Conservation (phyloP, 495 filamentous ascomycete species). For the Xylaria sp. region DNA sequence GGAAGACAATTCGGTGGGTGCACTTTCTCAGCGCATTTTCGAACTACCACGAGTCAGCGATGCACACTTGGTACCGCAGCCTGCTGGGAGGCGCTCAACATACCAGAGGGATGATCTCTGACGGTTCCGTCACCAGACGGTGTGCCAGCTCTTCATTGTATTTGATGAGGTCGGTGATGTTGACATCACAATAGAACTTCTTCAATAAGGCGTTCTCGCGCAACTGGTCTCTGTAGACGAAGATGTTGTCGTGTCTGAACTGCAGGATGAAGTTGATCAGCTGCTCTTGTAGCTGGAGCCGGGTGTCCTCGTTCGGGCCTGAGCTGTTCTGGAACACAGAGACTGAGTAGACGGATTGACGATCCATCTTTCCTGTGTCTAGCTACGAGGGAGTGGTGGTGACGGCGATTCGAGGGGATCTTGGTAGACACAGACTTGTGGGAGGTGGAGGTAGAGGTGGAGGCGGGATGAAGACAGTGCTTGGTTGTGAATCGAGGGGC, state of each 20-base stretch:
- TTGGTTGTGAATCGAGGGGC: slow-evolving; percentile 29
- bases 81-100: slow-evolving; percentile 30
- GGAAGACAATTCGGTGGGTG: slow-evolving; percentile 87
- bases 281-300: slow-evolving; percentile 64
- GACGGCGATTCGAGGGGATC: neutral
- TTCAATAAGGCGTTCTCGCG: slow-evolving; percentile 94
- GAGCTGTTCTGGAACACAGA: slow-evolving; percentile 75
- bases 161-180: slow-evolving; percentile 94
- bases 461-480: neutral
- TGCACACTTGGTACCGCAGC: neutral
- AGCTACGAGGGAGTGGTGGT: neutral
- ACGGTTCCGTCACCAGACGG: slow-evolving; percentile 86
- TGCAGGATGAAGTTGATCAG: slow-evolving; percentile 88
- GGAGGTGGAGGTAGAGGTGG: neutral
- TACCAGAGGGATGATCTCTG: slow-evolving; percentile 91
- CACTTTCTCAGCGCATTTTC: slow-evolving; percentile 89
- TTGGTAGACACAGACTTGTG: neutral
- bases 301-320: slow-evolving; percentile 60
- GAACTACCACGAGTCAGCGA: slow-evolving; percentile 65
- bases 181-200: slow-evolving; percentile 95
- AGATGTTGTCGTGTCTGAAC: slow-evolving; percentile 94
- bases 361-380: slow-evolving; percentile 71
- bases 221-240: slow-evolving; percentile 96
- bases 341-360: slow-evolving; percentile 82
- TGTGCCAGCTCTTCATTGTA: slow-evolving; percentile 97